phyloP scores from a whole-genome alignment of 306 rosid species.

The Fagus crenata region DNA sequence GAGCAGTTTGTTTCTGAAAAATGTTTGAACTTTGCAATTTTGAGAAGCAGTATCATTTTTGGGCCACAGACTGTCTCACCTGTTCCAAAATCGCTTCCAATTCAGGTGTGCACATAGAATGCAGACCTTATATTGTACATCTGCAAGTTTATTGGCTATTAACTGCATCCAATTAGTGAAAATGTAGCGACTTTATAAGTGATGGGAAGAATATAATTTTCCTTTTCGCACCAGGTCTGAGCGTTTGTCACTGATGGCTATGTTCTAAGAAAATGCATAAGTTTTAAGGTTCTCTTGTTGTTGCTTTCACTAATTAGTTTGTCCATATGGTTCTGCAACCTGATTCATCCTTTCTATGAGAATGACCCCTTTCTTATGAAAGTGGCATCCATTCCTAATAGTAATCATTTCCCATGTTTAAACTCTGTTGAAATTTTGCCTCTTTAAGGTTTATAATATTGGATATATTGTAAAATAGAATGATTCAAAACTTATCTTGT shows the following conservation, averaged over 20 bases:
- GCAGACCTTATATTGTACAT: conserved; percentile 8
- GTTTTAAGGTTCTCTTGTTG: not conserved
- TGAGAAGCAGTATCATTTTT: conserved; percentile 94
- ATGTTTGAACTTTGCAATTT: conserved; percentile 63
- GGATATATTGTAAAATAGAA: not conserved
- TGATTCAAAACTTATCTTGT: not conserved
- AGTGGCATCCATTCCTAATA: not conserved
- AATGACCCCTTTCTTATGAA: conserved; percentile 4
- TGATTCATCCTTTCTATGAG: conserved; percentile 5
- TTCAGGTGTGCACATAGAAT: conserved; percentile 56
- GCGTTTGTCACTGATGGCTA: not conserved
- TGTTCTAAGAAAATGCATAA: not conserved
- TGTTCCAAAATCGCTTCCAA: conserved; percentile 87
- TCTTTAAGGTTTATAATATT: not conserved
- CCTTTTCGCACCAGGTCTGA: too few relatives aligned
- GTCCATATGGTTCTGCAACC: not conserved
- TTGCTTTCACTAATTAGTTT: not conserved
- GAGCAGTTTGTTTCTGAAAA: conserved; percentile 70
- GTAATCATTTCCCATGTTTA: conserved; percentile 14
- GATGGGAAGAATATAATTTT: not conserved
- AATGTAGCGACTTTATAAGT: not conserved
- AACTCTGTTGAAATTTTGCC: not conserved
- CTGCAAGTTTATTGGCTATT: conserved; percentile 7
- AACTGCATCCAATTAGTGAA: not conserved
- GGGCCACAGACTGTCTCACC: conserved; percentile 88